phyloP scores from a whole-genome alignment of 2,329 filamentous ascomycete species.

The Alternaria novae-zelandiae region DNA sequence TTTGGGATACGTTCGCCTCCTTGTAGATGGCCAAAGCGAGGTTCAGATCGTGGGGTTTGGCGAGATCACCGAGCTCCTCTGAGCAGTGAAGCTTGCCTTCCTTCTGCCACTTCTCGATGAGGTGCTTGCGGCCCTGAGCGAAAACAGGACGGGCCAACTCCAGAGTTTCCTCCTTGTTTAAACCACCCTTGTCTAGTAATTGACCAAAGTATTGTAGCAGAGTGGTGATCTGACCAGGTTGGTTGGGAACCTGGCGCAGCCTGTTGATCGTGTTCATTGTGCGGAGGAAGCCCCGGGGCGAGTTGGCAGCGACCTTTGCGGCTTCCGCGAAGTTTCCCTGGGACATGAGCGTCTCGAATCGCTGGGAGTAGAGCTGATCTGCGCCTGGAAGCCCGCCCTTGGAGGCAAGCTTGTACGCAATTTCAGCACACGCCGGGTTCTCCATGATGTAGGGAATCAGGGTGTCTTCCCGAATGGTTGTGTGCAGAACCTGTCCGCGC shows the following conservation, averaged over 20 bases:
- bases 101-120: constrained; percentile 97
- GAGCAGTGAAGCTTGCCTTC: constrained; percentile 96
- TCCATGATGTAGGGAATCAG: constrained; percentile 95
- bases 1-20: constrained; percentile 87
- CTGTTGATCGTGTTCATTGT: constrained; percentile 94
- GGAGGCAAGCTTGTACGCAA: constrained; percentile 95
- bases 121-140: constrained; percentile 90
- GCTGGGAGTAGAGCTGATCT: constrained; percentile 88
- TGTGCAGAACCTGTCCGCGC: constrained; percentile 94
- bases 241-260: constrained; percentile 85
- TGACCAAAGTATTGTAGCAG: constrained; percentile 98
- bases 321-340: constrained; percentile 84
- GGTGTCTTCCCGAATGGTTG: constrained; percentile 88
- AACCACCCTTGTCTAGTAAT: constrained; percentile 89
- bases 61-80: constrained; percentile 93
- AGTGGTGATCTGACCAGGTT: constrained; percentile 85
- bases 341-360: constrained; percentile 87
- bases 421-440: constrained; percentile 90
- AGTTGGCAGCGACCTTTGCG: constrained; percentile 95
- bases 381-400: constrained; percentile 92
- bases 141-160: constrained; percentile 93
- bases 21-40: constrained; percentile 89
- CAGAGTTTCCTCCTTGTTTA: constrained; percentile 93
- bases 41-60: constrained; percentile 86
- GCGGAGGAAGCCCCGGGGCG: constrained; percentile 91